Evolutionary conservation across 495 filamentous ascomycete genomes (phyloP).

Genomic region (Aspergillus homomorphus): DNA sequence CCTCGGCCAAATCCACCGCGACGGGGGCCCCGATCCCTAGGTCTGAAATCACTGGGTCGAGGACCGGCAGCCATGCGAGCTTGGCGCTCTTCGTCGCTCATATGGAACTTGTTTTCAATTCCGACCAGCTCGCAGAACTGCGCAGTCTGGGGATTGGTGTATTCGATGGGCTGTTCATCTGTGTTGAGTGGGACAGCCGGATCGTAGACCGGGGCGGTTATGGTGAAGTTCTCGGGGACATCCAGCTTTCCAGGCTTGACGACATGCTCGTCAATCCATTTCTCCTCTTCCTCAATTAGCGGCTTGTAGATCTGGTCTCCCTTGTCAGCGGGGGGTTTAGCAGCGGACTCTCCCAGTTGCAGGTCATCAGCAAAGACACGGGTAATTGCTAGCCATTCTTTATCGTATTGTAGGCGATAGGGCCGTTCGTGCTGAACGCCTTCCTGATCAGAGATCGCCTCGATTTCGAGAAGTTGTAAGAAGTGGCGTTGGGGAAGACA

Average conservation of each 20-base stretch:
- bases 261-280: conserved; percentile 76
- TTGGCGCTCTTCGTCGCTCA: conserved; percentile 63
- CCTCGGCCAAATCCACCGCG: conserved; percentile 21
- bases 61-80: conserved; percentile 42
- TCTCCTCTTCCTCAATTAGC: conserved; percentile 59
- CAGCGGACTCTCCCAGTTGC: conserved; percentile 53
- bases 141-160: conserved; percentile 76
- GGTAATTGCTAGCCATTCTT: conserved; percentile 92
- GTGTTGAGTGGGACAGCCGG: conserved; percentile 34
- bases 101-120: conserved; percentile 73
- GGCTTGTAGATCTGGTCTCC: conserved; percentile 62
- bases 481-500: conserved; percentile 68
- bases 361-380: conserved; percentile 69
- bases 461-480: conserved; percentile 68
- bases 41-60: conserved; percentile 24
- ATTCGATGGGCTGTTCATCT: conserved; percentile 61
- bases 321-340: conserved; percentile 46
- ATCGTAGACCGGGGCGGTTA: conserved; percentile 71
- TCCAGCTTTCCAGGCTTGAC: conserved; percentile 53
- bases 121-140: conserved; percentile 73
- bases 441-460: conserved; percentile 34
- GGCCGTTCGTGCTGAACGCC: conserved; percentile 24
- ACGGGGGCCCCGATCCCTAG: conserved; percentile 6
- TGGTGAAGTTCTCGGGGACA: conserved; percentile 72
- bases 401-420: conserved; percentile 70